These are phyloP conservation scores for Lipomyces spencermartinsiae DNA, from an alignment of 805 yeast species.

Conservation along the genomic window DNA sequence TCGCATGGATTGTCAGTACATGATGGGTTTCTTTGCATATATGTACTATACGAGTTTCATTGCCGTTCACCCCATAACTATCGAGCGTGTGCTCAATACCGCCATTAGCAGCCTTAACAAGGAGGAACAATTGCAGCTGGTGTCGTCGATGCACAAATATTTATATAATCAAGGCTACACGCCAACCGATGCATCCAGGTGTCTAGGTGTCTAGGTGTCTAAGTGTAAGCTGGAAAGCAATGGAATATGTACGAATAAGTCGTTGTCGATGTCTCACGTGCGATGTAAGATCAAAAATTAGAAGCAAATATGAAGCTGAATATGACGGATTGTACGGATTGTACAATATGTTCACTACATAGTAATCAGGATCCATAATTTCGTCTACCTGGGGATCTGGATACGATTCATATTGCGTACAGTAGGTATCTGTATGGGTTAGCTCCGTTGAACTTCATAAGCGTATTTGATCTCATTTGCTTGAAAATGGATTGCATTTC, in stretches of 20 bases:
- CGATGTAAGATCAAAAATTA: no score
- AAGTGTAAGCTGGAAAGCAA: background rate
- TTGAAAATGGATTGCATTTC: no score
- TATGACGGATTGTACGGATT: no score
- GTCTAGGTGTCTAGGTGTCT: slow-evolving; percentile 31
- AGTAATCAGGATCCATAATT: no score
- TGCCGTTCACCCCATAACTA: slow-evolving; percentile 59
- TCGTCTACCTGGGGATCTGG: no score
- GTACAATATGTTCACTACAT: no score
- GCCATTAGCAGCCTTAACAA: slow-evolving; percentile 72
- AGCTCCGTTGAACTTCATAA: no score
- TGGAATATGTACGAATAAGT: background rate
- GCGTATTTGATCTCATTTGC: no score
- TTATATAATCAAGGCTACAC: slow-evolving; percentile 47
- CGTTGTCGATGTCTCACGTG: background rate
- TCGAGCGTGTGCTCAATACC: slow-evolving; percentile 75
- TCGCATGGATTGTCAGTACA: slow-evolving; percentile 95
- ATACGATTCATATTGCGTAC: no score
- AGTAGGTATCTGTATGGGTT: no score
- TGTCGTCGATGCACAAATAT: slow-evolving; percentile 63
- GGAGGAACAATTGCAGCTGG: slow-evolving; percentile 67
- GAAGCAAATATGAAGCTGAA: no score
- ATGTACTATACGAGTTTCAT: slow-evolving; percentile 91
- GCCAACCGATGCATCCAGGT: slow-evolving; percentile 20
- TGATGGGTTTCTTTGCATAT: slow-evolving; percentile 95